These are phyloP conservation scores for Colletotrichum kahawae DNA, from an alignment of 2,329 filamentous ascomycete genomes.

Conservation along the genomic window DNA sequence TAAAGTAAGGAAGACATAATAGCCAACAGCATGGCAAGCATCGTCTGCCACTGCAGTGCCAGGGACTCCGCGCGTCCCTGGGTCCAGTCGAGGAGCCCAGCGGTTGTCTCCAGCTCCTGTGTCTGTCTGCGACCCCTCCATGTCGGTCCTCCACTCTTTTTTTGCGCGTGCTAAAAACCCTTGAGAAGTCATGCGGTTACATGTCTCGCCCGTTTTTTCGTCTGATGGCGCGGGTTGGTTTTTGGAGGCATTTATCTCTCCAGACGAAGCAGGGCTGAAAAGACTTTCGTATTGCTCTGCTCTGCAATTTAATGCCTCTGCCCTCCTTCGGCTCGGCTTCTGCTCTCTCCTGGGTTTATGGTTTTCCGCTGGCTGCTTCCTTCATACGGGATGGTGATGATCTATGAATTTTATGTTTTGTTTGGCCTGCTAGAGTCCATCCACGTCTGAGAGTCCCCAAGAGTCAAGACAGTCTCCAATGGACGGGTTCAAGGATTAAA, in stretches of 20 bases:
- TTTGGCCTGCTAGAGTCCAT: not conserved
- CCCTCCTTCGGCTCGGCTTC: not conserved
- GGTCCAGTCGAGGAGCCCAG: not conserved
- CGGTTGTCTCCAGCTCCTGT: not conserved
- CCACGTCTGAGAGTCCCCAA: not conserved
- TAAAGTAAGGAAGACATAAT: not conserved
- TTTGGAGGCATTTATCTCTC: not conserved
- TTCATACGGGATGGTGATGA: not conserved
- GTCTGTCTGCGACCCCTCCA: not conserved
- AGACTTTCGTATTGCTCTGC: not conserved
- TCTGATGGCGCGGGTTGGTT: not conserved
- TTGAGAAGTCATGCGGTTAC: slow-evolving; percentile 1
- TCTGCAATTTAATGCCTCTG: not conserved
- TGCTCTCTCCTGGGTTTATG: not conserved
- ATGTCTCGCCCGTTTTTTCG: slow-evolving; percentile 8
- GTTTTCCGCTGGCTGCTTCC: not conserved
- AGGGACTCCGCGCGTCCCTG: not conserved
- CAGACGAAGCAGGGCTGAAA: not conserved
- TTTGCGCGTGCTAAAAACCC: not conserved
- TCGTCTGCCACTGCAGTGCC: not conserved
- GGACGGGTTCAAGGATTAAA: not conserved
- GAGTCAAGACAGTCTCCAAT: not conserved
- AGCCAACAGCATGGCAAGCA: not conserved
- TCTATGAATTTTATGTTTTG: not conserved
- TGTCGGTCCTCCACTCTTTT: not conserved